A percentile compares a stretch with the other conserved stretches of the same genome.
These are phyloP conservation scores for Amanita phalloides DNA, from an alignment of 768 basidiomycete genomes.

Conservation along the genomic window DNA sequence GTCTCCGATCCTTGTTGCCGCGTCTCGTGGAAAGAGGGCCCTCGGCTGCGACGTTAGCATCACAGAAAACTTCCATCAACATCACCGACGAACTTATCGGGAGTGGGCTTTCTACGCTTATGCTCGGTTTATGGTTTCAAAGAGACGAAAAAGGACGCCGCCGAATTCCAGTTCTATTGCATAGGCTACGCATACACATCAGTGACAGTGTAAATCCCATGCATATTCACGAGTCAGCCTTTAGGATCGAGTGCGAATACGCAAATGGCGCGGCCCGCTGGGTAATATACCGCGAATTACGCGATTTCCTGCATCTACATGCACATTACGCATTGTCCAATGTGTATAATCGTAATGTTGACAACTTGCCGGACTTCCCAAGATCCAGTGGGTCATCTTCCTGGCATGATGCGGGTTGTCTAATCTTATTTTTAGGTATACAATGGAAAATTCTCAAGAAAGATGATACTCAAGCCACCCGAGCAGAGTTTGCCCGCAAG, in stretches of 20 bases:
- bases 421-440: slow-evolving; percentile 37
- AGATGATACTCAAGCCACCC: slow-evolving; percentile 39
- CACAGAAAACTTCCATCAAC: slow-evolving; percentile 50
- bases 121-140: slow-evolving; percentile 79
- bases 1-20: slow-evolving; percentile 57
- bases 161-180: slow-evolving; percentile 70
- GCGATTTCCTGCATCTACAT: slow-evolving; percentile 87
- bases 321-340: slow-evolving; percentile 84
- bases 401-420: not conserved
- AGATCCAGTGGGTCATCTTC: slow-evolving; percentile 44
- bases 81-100: slow-evolving; percentile 77
- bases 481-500: slow-evolving; percentile 68
- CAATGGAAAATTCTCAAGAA: slow-evolving; percentile 81
- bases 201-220: slow-evolving; percentile 81
- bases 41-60: slow-evolving; percentile 20
- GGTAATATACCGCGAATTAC: slow-evolving; percentile 91
- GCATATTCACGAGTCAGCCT: slow-evolving; percentile 66
- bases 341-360: slow-evolving; percentile 59
- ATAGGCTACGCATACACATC: slow-evolving; percentile 74
- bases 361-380: slow-evolving; percentile 87
- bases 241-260: slow-evolving; percentile 93
- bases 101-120: slow-evolving; percentile 68
- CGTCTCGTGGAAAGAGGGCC: slow-evolving; percentile 30
- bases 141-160: slow-evolving; percentile 77
- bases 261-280: slow-evolving; percentile 87